These are phyloP conservation scores for Trametes pubescens DNA, from an alignment of 1,284 basidiomycete species.

Conservation along the genomic window DNA sequence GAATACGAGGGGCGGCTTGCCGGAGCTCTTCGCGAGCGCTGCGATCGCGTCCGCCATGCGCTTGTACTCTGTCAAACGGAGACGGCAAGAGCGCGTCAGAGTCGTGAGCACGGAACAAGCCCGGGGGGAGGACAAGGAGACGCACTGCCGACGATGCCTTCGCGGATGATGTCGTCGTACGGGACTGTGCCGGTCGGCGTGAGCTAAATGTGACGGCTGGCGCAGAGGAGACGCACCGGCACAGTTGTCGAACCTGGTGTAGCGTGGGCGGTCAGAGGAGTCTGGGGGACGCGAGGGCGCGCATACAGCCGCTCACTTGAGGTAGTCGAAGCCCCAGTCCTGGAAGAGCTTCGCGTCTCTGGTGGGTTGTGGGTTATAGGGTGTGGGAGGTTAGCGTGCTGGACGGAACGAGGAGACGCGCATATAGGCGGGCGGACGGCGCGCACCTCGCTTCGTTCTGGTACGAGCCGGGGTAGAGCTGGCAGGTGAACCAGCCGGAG, in stretches of 20 bases:
- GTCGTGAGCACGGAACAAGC: not conserved
- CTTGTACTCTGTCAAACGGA: constrained; percentile 48
- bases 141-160: constrained; percentile 59
- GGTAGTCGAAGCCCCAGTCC: constrained; percentile 61
- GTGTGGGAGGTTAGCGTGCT: not conserved
- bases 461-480: constrained; percentile 59
- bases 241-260: constrained; percentile 57
- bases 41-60: constrained; percentile 58
- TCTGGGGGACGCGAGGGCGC: too few relatives aligned
- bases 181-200: constrained; percentile 46
- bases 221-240: constrained; percentile 44
- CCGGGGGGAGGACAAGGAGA: constrained; percentile 10
- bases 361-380: too few relatives aligned
- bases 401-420: not conserved
- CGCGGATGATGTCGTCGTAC: constrained; percentile 53
- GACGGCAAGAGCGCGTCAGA: too few relatives aligned
- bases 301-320: constrained; percentile 49
- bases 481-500: constrained; percentile 62
- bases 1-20: constrained; percentile 54
- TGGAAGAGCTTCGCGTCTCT: constrained; percentile 53
- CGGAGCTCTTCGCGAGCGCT: constrained; percentile 47
- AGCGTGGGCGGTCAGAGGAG: not conserved
- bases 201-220: not conserved
- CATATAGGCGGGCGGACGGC: not conserved
- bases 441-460: constrained; percentile 52